Conservation (phyloP, 2,329 filamentous ascomycete genomes). For the Ascosphaera apis region DNA sequence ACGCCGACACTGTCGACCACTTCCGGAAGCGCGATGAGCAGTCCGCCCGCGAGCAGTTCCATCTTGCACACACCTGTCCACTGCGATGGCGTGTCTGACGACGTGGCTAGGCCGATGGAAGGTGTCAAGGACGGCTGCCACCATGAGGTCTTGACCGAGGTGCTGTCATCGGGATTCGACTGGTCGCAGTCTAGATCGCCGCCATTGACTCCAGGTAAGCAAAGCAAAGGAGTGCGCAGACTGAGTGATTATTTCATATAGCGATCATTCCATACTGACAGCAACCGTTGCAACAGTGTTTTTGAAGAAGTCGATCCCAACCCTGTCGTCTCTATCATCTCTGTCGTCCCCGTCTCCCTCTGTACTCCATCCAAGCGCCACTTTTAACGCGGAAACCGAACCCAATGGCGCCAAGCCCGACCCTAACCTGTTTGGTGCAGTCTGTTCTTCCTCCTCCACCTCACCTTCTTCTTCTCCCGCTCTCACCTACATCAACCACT, state of each 20-base stretch:
- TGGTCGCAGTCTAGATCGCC: constrained; percentile 61
- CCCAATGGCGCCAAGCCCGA: too few relatives aligned
- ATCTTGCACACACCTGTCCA: constrained; percentile 59
- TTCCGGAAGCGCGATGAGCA: constrained; percentile 64
- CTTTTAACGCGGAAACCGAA: too few relatives aligned
- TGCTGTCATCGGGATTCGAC: constrained; percentile 45
- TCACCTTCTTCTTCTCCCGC: constrained; percentile 71
- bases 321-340: too few relatives aligned
- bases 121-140: constrained; percentile 50
- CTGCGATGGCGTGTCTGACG: constrained; percentile 41
- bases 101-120: too few relatives aligned
- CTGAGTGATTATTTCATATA: too few relatives aligned
- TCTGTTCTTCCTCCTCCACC: constrained; percentile 69
- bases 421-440: too few relatives aligned
- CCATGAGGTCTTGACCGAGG: constrained; percentile 46
- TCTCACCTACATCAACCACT: constrained; percentile 47
- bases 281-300: too few relatives aligned
- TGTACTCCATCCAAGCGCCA: too few relatives aligned
- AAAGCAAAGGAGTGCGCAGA: too few relatives aligned
- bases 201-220: constrained; percentile 77
- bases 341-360: too few relatives aligned
- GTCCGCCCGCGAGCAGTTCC: constrained; percentile 53
- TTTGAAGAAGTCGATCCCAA: too few relatives aligned
- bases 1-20: constrained; percentile 71
- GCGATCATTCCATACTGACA: too few relatives aligned